Base-by-base conservation (phyloP, 1,139 yeast genomes). In the Yamadazyma jaroonii region DNA sequence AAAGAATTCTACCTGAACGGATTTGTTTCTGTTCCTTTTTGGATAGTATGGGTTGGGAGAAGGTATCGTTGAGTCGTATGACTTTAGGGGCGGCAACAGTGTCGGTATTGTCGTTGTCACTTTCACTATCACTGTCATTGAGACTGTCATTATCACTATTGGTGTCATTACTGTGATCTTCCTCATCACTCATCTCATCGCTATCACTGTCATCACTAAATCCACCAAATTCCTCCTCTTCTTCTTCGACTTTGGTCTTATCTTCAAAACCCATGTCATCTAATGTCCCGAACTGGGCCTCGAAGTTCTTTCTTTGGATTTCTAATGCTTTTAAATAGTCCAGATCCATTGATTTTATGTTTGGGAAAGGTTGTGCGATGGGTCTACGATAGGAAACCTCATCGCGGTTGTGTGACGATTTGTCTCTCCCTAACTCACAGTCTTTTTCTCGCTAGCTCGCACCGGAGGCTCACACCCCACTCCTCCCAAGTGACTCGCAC, bases 231-330 rank as follows among this genome's bases (percentile, higher is more conserved):
- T 40, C 48, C 41, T 17, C 20, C 20, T 17, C 48, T 17, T 41
- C 20, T 6, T 17, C 48, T 17, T 41, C 52, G 31, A 10, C 36
- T 20, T 42, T 44, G 6, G 79, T 62, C 53, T 71, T 76, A 50
- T 81, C 87, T 35, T 72, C 71, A 49, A 58, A 80, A 4, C 87
- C 87, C 69, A 78, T 54, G 2, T 64, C 64, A 48, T 79, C 86
- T 6, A 83, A 50, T 3, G 77, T 62, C 0, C 87, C 88, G 55
- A 83, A 83, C 61, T 81, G 88, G 6, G 78, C 77, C 51, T 83
- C 90, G 51, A 83, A 83, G 40, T 80, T 77, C 22, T 65, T 54
- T 45, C 88, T 52, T 44, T 81, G 87, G 21, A 67, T 52, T 51
- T 79, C 86, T 50, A 81, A 47, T n/a, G 68, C 65, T 35, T 53